These are phyloP conservation scores for Annona squamosa DNA, from an alignment of 164 flowering plant species.

Conservation along the genomic window DNA sequence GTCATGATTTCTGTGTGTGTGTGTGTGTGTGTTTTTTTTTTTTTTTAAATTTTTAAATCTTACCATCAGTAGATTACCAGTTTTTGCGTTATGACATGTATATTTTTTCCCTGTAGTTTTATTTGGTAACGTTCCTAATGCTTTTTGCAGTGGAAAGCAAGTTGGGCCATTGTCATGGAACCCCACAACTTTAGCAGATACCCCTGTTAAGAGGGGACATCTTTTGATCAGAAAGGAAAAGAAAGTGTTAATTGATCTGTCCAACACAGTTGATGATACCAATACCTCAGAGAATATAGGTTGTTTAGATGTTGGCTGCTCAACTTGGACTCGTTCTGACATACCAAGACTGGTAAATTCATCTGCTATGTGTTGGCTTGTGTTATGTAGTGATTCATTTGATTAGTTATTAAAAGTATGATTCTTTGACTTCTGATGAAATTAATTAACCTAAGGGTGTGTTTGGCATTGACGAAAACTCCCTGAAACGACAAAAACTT, in stretches of 20 bases:
- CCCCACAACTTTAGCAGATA: conserved; percentile 15
- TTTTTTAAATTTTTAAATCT: not conserved
- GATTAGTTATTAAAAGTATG: too few relatives aligned
- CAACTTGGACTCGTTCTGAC: conserved; percentile 24
- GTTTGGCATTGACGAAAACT: too few relatives aligned
- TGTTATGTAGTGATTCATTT: too few relatives aligned
- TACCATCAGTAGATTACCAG: not conserved
- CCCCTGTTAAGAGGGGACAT: conserved; percentile 4
- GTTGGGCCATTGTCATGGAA: conserved; percentile 43
- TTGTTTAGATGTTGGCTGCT: conserved; percentile 9
- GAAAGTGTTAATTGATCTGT: conserved; percentile 18
- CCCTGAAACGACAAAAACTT: too few relatives aligned
- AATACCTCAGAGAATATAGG: conserved; percentile 13
- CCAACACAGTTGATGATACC: conserved; percentile 13
- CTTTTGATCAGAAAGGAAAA: conserved; percentile 13
- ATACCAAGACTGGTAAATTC: conserved; percentile 40
- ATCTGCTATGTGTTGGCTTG: not conserved
- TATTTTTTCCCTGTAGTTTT: not conserved
- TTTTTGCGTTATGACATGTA: not conserved
- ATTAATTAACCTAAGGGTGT: too few relatives aligned
- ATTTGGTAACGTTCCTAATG: conserved; percentile 1
- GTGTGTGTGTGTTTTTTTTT: too few relatives aligned
- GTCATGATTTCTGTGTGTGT: too few relatives aligned
- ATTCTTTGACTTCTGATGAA: too few relatives aligned
- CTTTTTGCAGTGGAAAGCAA: conserved; percentile 58